phyloP scores from a whole-genome alignment of 2,329 filamentous ascomycete genomes.

The Pseudogymnoascus verrucosus region DNA sequence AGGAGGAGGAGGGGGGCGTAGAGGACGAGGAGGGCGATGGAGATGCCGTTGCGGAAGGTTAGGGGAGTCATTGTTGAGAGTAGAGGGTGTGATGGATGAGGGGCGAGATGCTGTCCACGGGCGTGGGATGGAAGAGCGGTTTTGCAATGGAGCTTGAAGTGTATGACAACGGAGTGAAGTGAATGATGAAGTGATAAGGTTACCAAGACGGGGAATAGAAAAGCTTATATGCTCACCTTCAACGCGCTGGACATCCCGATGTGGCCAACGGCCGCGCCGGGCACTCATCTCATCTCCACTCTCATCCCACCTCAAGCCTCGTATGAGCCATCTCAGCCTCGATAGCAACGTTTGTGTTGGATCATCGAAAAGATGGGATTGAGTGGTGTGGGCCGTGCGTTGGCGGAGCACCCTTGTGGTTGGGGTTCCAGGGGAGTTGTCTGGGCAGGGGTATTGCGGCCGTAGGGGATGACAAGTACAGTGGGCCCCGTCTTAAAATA shows the following conservation, averaged over 20 bases:
- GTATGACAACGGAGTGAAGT: neutral
- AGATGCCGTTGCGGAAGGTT: conserved; percentile 30
- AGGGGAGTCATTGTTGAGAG: conserved; percentile 14
- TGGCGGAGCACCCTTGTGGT: neutral
- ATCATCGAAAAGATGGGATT: neutral
- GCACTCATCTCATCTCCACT: neutral
- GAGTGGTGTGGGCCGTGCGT: neutral
- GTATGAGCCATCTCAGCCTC: neutral
- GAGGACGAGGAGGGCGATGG: conserved; percentile 35
- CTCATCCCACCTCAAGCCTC: neutral
- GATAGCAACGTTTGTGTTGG: neutral
- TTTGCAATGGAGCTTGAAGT: neutral
- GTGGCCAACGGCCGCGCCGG: neutral
- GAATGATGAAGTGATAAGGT: too few relatives aligned
- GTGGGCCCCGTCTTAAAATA: neutral
- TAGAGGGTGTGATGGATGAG: neutral
- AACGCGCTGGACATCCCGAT: neutral
- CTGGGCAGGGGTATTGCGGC: neutral
- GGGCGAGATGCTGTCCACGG: neutral
- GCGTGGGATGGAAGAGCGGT: neutral
- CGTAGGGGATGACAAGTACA: neutral
- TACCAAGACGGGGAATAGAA: neutral
- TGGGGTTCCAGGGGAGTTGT: neutral
- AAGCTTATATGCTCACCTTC: neutral
- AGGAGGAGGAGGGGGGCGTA: conserved; percentile 33